These are phyloP conservation scores for Starmera quercuum DNA, from an alignment of 805 yeast species.

Conservation along the genomic window DNA sequence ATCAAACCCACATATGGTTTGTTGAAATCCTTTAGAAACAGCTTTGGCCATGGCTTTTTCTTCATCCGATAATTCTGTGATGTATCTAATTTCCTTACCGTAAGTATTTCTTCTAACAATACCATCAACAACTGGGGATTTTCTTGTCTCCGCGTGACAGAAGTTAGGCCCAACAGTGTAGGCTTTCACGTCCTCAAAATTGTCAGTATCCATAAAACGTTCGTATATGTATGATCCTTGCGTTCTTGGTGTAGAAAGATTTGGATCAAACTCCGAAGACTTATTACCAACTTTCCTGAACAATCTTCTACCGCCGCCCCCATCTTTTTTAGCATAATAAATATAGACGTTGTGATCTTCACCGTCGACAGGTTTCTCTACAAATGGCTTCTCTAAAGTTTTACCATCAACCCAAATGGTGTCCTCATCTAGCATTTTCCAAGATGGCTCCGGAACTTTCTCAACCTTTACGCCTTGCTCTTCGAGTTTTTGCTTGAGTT, in stretches of 20 bases:
- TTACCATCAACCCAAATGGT: conserved; percentile 71
- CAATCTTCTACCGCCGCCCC: conserved; percentile 95
- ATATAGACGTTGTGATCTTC: conserved; percentile 96
- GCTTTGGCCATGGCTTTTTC: conserved; percentile 77
- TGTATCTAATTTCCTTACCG: conserved; percentile 91
- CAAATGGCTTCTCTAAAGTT: conserved; percentile 79
- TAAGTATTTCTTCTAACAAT: conserved; percentile 94
- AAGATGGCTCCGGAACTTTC: conserved; percentile 54
- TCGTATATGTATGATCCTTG: conserved; percentile 91
- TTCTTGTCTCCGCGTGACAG: conserved; percentile 98
- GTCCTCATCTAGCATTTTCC: conserved; percentile 87
- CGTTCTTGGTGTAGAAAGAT: conserved; percentile 64
- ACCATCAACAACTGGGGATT: conserved; percentile 99
- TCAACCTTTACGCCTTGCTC: conserved; percentile 47
- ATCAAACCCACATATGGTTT: conserved; percentile 96
- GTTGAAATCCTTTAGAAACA: conserved; percentile 73
- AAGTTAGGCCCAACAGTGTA: conserved; percentile 88
- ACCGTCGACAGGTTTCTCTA: conserved; percentile 98
- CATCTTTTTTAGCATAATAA: conserved; percentile 78
- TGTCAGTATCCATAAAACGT: conserved; percentile 94
- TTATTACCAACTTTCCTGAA: conserved; percentile 96
- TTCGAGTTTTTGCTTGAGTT: conserved; percentile 50
- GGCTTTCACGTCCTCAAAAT: conserved; percentile 97
- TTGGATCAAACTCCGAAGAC: conserved; percentile 91
- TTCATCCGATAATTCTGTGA: conserved; percentile 67